Conservation (phyloP, 23 red algal species). For the Gracilaria domingensis region DNA sequence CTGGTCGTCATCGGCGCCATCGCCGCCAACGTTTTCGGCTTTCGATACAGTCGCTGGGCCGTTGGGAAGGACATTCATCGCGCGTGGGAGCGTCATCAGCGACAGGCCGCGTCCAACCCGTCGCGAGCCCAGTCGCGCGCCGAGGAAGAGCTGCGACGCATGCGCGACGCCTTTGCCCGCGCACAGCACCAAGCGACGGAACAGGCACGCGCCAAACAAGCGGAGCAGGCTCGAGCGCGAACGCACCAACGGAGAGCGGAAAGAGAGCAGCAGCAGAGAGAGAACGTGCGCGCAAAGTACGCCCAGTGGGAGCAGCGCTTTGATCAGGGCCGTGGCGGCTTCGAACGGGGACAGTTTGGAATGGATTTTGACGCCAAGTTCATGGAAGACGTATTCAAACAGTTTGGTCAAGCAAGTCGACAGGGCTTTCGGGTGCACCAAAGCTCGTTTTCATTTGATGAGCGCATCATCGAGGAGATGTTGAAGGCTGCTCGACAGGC, state of each 20-base stretch:
- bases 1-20: constrained; percentile 72
- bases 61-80: constrained; percentile 85
- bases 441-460: not conserved
- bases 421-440: not conserved
- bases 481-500: constrained; percentile 22
- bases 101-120: not conserved
- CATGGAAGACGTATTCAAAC: constrained; percentile 34
- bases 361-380: constrained; percentile 32
- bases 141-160: not conserved
- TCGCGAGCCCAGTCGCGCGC: not conserved
- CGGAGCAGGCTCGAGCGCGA: not conserved
- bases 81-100: constrained; percentile 72
- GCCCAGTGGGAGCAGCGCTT: constrained; percentile 41
- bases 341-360: not conserved
- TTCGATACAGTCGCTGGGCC: constrained; percentile 72
- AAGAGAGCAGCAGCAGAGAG: not conserved
- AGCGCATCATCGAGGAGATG: not conserved
- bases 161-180: constrained; percentile 12
- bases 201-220: not conserved
- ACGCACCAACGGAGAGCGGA: constrained; percentile 7
- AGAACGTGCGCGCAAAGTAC: constrained; percentile 28
- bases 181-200: not conserved
- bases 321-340: not conserved
- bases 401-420: constrained; percentile 18
- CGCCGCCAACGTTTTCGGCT: constrained; percentile 69